Conservation (phyloP, 768 basidiomycete species). For the Phylloporus arenicola region DNA sequence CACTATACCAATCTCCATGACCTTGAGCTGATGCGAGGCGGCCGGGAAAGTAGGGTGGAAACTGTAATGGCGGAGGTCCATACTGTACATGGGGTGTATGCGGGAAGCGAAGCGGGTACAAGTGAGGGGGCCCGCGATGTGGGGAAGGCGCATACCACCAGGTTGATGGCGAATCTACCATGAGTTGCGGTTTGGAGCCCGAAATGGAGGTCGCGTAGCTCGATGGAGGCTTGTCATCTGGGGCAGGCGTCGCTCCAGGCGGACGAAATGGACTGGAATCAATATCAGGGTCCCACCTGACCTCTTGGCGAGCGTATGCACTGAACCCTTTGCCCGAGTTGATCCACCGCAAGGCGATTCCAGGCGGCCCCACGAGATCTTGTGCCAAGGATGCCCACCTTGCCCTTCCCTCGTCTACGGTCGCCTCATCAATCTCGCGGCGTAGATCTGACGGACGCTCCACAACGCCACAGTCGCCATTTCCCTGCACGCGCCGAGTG, state of each 20-base stretch:
- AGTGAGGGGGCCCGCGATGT: slow-evolving; percentile 3
- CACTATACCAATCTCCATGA: slow-evolving; percentile 20
- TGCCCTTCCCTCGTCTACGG: slow-evolving; percentile 22
- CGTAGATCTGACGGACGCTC: slow-evolving; percentile 1
- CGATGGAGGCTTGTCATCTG: slow-evolving; percentile 2
- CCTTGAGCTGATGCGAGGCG: slow-evolving; percentile 10
- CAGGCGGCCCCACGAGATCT: slow-evolving; percentile 20
- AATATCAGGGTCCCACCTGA: slow-evolving; percentile 16
- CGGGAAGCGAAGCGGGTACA: slow-evolving; percentile 10
- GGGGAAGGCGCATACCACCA: slow-evolving; percentile 8
- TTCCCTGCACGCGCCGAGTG: background rate
- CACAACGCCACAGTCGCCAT: background rate
- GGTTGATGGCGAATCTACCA: slow-evolving; percentile 8
- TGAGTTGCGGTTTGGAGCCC: slow-evolving; percentile 2
- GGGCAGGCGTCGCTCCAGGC: background rate
- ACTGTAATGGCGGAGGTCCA: slow-evolving; percentile 11
- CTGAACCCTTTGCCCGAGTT: background rate
- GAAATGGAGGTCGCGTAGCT: background rate
- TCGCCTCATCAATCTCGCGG: slow-evolving; percentile 15
- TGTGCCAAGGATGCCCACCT: slow-evolving; percentile 15
- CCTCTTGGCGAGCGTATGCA: background rate
- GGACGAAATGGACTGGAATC: background rate
- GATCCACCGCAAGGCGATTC: slow-evolving; percentile 6
- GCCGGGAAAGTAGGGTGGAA: slow-evolving; percentile 14
- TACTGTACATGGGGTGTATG: slow-evolving; percentile 10